Evolutionary conservation across 2,329 filamentous ascomycete genomes (phyloP).

Genomic region (Thyridium curvatum): DNA sequence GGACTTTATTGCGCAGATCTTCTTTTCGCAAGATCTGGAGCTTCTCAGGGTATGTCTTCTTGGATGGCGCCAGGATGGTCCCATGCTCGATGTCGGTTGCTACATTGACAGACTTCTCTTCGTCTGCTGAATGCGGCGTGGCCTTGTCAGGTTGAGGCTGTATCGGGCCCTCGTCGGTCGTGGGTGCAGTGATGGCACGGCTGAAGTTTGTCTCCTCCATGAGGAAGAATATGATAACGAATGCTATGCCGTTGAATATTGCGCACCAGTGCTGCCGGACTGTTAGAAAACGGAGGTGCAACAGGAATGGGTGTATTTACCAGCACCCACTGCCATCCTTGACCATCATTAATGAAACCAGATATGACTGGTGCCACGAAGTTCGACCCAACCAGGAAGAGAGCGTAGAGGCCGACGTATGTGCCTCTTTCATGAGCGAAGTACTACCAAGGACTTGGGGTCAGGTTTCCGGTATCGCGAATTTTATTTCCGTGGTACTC

Average conservation of each 20-base stretch:
- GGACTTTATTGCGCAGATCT: too few relatives aligned
- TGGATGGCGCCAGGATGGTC: too few relatives aligned
- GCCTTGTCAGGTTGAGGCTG: too few relatives aligned
- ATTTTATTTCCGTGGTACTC: conserved; percentile 4
- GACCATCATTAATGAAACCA: conserved; percentile 35
- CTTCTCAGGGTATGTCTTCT: too few relatives aligned
- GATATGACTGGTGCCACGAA: conserved; percentile 37
- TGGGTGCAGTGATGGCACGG: conserved; percentile 14
- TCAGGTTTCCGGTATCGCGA: conserved; percentile 7
- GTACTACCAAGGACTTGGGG: not conserved
- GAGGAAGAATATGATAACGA: conserved; percentile 43
- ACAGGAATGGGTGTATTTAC: too few relatives aligned
- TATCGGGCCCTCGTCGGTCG: too few relatives aligned
- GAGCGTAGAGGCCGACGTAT: conserved; percentile 35
- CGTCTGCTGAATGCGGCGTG: too few relatives aligned
- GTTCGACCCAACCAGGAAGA: conserved; percentile 30
- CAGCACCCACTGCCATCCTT: conserved; percentile 31
- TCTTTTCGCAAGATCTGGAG: too few relatives aligned
- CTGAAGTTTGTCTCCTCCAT: conserved; percentile 55
- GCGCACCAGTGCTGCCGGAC: conserved; percentile 25
- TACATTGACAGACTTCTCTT: too few relatives aligned
- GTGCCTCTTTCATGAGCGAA: conserved; percentile 34
- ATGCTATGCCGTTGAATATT: conserved; percentile 27
- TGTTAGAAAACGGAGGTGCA: not conserved
- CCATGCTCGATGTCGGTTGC: too few relatives aligned